Evolutionary conservation across 1,284 basidiomycete genomes (phyloP).

Genomic region (Sanghuangporus baumii): DNA sequence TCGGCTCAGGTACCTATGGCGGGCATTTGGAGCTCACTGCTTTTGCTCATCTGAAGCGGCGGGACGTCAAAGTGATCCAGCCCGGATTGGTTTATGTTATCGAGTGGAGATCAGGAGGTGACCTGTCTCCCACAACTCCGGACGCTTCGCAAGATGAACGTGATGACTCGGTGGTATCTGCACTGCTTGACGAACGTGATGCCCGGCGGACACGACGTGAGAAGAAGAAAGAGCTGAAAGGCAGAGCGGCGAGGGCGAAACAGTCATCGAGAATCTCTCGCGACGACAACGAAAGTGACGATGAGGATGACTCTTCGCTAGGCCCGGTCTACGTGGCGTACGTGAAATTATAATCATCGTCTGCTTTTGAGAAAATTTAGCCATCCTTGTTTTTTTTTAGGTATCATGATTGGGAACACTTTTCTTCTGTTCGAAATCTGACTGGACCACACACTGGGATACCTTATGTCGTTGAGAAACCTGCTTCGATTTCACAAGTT

Average conservation of each 20-base stretch:
- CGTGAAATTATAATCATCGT: conserved; percentile 30
- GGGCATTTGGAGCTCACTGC: conserved; percentile 89
- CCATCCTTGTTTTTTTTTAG: conserved; percentile 31
- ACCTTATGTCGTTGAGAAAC: conserved; percentile 60
- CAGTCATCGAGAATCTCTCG: conserved; percentile 27
- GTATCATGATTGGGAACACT: conserved; percentile 92
- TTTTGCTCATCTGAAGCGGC: conserved; percentile 74
- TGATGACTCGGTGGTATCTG: conserved; percentile 19
- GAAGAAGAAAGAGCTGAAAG: conserved; percentile 30
- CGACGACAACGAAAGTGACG: conserved; percentile 27
- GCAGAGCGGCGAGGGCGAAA: conserved; percentile 22
- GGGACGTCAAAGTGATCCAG: conserved; percentile 87
- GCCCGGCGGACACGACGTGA: conserved; percentile 32
- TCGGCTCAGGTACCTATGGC: conserved; percentile 70
- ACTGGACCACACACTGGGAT: conserved; percentile 79
- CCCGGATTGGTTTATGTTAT: conserved; percentile 83
- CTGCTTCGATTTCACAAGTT: conserved; percentile 22
- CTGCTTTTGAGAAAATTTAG: conserved; percentile 16
- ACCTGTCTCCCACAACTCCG: conserved; percentile 22
- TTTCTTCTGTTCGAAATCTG: conserved; percentile 85
- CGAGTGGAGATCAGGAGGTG: conserved; percentile 59
- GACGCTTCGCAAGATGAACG: conserved; percentile 11
- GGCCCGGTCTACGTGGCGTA: conserved; percentile 74
- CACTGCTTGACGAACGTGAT: conserved; percentile 29
- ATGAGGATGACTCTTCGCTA: conserved; percentile 22